Conservation (phyloP, 805 yeast species). For the Saccharomycopsis fermentans region DNA sequence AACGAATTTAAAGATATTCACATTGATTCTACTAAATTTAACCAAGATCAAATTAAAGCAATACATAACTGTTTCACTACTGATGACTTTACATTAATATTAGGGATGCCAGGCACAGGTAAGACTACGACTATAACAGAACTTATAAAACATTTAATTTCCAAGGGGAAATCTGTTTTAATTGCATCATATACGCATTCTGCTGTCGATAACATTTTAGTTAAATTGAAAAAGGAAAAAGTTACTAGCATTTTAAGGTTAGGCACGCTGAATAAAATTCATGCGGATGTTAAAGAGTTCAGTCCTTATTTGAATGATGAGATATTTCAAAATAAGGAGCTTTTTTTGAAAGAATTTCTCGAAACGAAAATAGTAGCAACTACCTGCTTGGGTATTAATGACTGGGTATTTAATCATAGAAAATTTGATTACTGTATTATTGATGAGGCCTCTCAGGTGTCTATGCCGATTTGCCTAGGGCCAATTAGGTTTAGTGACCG, state of each 20-base stretch:
- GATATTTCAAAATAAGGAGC: slow-evolving; percentile 26
- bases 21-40: slow-evolving; percentile 23
- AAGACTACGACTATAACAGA: slow-evolving; percentile 75
- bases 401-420: slow-evolving; percentile 45
- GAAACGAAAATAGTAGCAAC: slow-evolving; percentile 73
- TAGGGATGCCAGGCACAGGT: slow-evolving; percentile 99
- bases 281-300: slow-evolving; percentile 46
- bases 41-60: slow-evolving; percentile 64
- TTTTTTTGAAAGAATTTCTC: slow-evolving; percentile 38
- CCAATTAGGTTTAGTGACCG: slow-evolving; percentile 70
- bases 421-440: slow-evolving; percentile 86
- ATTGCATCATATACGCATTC: slow-evolving; percentile 87
- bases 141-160: slow-evolving; percentile 51
- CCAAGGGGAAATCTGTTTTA: slow-evolving; percentile 54
- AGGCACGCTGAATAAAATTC: slow-evolving; percentile 53
- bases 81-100: slow-evolving; percentile 65
- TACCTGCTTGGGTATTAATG: slow-evolving; percentile 72
- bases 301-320: slow-evolving; percentile 30
- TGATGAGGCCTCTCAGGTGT: slow-evolving; percentile 94
- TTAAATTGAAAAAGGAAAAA: slow-evolving; percentile 48
- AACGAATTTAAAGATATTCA: neutral
- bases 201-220: slow-evolving; percentile 86
- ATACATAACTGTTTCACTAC: slow-evolving; percentile 54
- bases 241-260: slow-evolving; percentile 48
- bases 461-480: slow-evolving; percentile 85